Conservation (phyloP, 1,139 yeast species). For the Saccharomyces uvarum region DNA sequence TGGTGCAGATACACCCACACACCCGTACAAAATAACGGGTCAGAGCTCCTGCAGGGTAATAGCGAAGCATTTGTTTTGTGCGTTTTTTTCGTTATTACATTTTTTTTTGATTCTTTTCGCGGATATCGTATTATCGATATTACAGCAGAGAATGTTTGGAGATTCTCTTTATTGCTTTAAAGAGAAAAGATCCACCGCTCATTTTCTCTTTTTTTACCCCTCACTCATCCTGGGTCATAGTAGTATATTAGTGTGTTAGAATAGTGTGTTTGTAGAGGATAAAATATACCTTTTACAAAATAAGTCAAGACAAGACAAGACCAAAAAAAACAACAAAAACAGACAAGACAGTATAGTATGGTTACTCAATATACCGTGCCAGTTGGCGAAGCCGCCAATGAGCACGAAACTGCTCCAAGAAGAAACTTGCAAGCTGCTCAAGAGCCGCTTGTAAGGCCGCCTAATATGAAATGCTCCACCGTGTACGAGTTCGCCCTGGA, state of each 20-base stretch:
- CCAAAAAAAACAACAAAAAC: neutral
- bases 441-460: conserved; percentile 47
- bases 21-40: neutral
- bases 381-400: conserved; percentile 66
- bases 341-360: neutral
- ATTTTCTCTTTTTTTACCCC: neutral
- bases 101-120: conserved; percentile 3
- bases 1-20: neutral
- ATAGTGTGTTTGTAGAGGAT: neutral
- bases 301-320: neutral
- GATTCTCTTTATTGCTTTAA: neutral
- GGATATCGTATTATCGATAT: neutral
- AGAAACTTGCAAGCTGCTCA: conserved; percentile 53
- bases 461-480: conserved; percentile 52
- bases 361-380: conserved; percentile 39
- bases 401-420: conserved; percentile 89
- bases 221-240: neutral
- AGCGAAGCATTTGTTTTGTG: neutral
- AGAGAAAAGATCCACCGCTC: neutral
- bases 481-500: conserved; percentile 64
- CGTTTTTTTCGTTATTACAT: neutral
- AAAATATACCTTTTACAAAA: neutral
- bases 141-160: neutral
- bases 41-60: neutral
- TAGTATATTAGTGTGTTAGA: neutral